Base-by-base conservation (phyloP, 371 early-diverging fungal species). In the Apophysomyces sp. region DNA sequence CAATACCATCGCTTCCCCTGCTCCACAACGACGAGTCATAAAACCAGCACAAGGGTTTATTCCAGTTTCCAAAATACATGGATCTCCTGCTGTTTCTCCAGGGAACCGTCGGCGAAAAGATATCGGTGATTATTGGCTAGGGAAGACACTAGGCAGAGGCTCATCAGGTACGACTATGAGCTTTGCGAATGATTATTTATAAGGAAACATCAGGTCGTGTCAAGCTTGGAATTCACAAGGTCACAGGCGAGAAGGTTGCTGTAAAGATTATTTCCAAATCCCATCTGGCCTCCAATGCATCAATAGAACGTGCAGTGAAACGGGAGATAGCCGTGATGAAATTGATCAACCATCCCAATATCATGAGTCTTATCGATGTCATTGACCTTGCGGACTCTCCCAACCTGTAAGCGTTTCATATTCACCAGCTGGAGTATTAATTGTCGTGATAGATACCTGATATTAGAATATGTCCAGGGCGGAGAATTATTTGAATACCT, bases 381-480 rank as follows among this genome's bases (percentile, higher is more conserved):
- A 92, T 93, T 65, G 95, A 95, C 53, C 56, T 76, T 29, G 69
- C 76, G 6, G 77, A 78, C 56, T 76, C 81, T 13, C 72, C 81
- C 61, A 92, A 94, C 54, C 65, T 94, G 89, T 93, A 86, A 71
- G 77, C 72, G n/a, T 7, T 21, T 21, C 5, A 29, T n/a, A 30
- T 32, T 51, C 32, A 29, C 15, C 31, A 18, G 18, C 15, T 55
- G 55, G 16, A 55, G 55, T 37, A 31, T 58, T 32, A 31, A 55
- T 62, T 30, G 39, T 34, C 62, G 26, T 31, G 52, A 11, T 64
- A 93, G 93, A 39, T 96, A 93, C 77, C 74, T 99, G 62, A 87
- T 99, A n/a, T 85, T 98, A 86, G 98, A 98, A 72, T 94, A 94
- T 75, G 91, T 96, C 63, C 90, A 92, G 67, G 99, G 99, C 64